phyloP scores from a whole-genome alignment of 176 grass and related monocot genomes.

The Juncus inflexus region DNA sequence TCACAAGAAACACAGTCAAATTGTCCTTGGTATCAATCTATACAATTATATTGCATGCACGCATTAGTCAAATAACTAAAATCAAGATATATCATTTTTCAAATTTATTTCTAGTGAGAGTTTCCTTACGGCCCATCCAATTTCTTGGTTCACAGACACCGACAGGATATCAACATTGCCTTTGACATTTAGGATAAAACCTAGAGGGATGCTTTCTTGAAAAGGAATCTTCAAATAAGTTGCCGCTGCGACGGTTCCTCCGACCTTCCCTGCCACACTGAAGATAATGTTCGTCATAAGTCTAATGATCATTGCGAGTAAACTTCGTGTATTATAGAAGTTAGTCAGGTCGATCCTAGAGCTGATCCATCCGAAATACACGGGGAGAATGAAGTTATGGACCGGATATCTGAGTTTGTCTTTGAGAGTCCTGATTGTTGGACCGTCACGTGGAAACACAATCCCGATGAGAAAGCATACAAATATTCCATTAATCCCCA shows the following conservation, averaged over 20 bases:
- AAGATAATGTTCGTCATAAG: constrained; percentile 36
- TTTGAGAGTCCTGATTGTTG: constrained; percentile 43
- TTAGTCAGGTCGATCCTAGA: constrained; percentile 9
- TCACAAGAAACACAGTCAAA: no score
- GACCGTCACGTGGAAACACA: constrained; percentile 50
- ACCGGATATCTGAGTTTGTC: constrained; percentile 52
- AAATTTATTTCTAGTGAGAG: no score
- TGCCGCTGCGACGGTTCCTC: constrained; percentile 35
- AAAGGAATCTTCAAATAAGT: constrained; percentile 30
- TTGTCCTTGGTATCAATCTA: no score
- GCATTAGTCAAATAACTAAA: no score
- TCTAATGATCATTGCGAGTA: background rate
- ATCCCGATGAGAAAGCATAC: constrained; percentile 58
- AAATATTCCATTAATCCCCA: constrained; percentile 45
- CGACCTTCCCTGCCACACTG: constrained; percentile 46
- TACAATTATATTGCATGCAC: no score
- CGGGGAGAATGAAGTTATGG: constrained; percentile 53
- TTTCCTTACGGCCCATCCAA: no score
- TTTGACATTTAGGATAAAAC: constrained; percentile 62
- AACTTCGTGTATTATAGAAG: background rate
- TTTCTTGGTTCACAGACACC: constrained; percentile 24
- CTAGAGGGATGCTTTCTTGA: constrained; percentile 45
- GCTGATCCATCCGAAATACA: constrained; percentile 56
- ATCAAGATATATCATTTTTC: no score
- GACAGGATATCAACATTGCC: constrained; percentile 59